phyloP scores from a whole-genome alignment of 768 basidiomycete genomes.

The Plicaturopsis crispa region DNA sequence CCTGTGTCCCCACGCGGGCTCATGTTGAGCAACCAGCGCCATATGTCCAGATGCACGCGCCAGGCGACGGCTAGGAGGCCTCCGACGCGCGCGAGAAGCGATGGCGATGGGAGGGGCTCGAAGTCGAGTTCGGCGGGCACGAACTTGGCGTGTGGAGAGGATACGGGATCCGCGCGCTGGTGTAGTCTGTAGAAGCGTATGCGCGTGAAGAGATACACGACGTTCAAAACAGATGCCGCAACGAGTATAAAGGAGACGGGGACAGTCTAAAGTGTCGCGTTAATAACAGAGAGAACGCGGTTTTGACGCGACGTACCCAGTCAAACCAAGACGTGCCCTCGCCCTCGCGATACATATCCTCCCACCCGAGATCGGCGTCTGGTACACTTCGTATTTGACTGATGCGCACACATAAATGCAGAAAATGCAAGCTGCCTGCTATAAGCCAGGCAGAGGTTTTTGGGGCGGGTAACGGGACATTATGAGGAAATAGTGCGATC shows the following conservation, averaged over 20 bases:
- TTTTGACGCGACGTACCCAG: constrained; percentile 47
- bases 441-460: constrained; percentile 59
- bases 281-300: constrained; percentile 7
- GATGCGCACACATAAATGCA: constrained; percentile 62
- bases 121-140: constrained; percentile 42
- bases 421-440: constrained; percentile 56
- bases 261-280: constrained; percentile 40
- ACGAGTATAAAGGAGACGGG: constrained; percentile 54
- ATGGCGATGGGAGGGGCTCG: constrained; percentile 36
- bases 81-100: constrained; percentile 20
- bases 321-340: constrained; percentile 66
- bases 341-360: constrained; percentile 66
- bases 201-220: constrained; percentile 63
- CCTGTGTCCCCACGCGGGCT: constrained; percentile 32
- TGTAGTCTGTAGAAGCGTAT: constrained; percentile 65
- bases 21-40: constrained; percentile 64
- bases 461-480: constrained; percentile 64
- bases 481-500: constrained; percentile 76
- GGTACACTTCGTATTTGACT: constrained; percentile 46
- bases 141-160: constrained; percentile 64
- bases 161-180: constrained; percentile 52
- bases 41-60: constrained; percentile 46
- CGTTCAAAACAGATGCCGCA: constrained; percentile 46
- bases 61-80: constrained; percentile 31
- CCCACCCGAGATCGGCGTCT: constrained; percentile 71